Evolutionary conservation across 352 stramenopile species (phyloP).

Genomic region (Globisporangium paddicum): DNA sequence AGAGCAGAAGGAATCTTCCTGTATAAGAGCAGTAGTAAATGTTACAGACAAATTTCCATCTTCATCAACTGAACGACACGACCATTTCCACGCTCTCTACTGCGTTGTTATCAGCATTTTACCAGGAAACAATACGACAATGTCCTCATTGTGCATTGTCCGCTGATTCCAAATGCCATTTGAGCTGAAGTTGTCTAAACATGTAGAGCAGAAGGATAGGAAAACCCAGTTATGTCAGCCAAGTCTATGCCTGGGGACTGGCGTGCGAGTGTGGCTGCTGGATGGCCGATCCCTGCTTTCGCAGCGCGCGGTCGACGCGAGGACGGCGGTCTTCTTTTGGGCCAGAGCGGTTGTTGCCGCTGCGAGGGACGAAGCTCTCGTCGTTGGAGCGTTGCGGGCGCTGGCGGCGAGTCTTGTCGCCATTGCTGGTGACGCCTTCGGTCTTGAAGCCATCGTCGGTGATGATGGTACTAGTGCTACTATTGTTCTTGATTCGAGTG

Average conservation of each 20-base stretch:
- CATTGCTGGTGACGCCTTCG: conserved; percentile 1
- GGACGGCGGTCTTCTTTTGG: conserved; percentile 36
- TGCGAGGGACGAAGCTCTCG: conserved; percentile 19
- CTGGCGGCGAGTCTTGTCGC: conserved; percentile 27
- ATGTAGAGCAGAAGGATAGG: not conserved
- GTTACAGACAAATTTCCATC: not conserved
- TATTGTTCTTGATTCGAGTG: conserved; percentile 28
- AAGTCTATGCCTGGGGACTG: conserved; percentile 13
- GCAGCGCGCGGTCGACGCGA: conserved; percentile 29
- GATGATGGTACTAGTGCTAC: conserved; percentile 16
- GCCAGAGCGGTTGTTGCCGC: conserved; percentile 9
- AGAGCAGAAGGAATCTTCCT: conserved; percentile 5
- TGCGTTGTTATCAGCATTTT: not conserved
- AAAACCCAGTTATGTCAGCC: not conserved
- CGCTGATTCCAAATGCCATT: not conserved
- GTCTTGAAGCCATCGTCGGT: conserved; percentile 8
- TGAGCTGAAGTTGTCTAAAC: conserved; percentile 2
- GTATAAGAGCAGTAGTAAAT: conserved; percentile 14
- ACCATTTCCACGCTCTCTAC: not conserved
- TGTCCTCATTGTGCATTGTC: not conserved
- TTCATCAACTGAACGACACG: too few relatives aligned
- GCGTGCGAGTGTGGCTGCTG: conserved; percentile 18
- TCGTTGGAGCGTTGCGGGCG: conserved; percentile 25
- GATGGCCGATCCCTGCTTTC: conserved; percentile 30
- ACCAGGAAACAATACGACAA: not conserved